Percentiles rank a stretch among this genome's conserved stretches.
Evolutionary conservation across 2,329 filamentous ascomycete genomes (phyloP).

Genomic region (Aspergillus sp.): DNA sequence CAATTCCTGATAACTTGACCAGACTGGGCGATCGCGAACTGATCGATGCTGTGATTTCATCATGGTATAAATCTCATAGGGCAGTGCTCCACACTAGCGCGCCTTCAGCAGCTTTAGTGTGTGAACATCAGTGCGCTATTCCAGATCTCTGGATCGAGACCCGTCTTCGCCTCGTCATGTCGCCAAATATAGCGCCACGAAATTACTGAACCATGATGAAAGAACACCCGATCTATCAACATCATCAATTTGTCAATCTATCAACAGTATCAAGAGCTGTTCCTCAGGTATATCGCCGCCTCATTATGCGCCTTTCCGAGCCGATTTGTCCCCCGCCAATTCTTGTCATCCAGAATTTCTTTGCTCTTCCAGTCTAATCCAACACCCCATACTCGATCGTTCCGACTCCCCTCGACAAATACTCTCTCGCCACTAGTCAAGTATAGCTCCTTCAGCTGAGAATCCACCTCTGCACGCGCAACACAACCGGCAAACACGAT

Average conservation of each 20-base stretch:
- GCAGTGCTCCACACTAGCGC: conserved; percentile 1
- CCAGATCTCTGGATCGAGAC: not conserved
- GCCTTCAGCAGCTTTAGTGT: not conserved
- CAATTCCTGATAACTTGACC: not conserved
- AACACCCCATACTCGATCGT: conserved; percentile 19
- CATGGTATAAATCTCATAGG: not conserved
- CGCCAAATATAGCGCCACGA: not conserved
- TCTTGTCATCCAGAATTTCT: conserved; percentile 17
- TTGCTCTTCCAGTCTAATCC: conserved; percentile 19
- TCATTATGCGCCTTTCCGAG: conserved; percentile 17
- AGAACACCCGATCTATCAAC: not conserved
- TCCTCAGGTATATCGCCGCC: conserved; percentile 8
- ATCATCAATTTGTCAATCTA: not conserved
- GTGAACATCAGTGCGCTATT: not conserved
- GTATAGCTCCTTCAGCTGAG: conserved; percentile 13
- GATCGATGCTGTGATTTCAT: not conserved
- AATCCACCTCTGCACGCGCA: conserved; percentile 19
- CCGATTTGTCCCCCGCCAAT: conserved; percentile 19
- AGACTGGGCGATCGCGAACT: not conserved
- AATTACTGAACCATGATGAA: not conserved
- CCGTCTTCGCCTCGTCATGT: not conserved
- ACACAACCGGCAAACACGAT: conserved; percentile 18
- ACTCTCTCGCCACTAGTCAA: not conserved
- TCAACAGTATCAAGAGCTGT: not conserved
- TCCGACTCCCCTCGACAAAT: conserved; percentile 20